Conservation (phyloP, 129 eudicot species). For the Tagetes patula region DNA sequence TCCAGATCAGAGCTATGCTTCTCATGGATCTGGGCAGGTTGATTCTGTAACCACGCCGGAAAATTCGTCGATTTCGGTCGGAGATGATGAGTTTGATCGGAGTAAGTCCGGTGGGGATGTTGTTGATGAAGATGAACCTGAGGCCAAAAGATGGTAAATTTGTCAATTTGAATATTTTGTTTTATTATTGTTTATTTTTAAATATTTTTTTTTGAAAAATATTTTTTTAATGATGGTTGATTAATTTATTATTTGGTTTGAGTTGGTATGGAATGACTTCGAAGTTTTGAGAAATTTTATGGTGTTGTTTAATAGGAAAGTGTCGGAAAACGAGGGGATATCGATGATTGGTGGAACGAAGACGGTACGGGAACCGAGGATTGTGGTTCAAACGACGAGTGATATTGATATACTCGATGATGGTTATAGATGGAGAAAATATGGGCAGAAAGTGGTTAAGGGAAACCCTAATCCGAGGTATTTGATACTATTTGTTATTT, state of each 20-base stretch:
- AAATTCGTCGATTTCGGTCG: conserved; percentile 62
- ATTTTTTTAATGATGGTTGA: too few species aligned
- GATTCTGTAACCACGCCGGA: conserved; percentile 79
- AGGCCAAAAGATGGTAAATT: conserved; percentile 70
- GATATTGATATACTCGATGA: conserved; percentile 93
- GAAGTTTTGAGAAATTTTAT: neutral
- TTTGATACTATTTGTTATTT: neutral
- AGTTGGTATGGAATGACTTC: neutral
- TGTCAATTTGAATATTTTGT: too few species aligned
- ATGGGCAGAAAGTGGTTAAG: conserved; percentile 95
- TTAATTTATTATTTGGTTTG: neutral
- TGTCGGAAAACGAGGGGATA: conserved; percentile 52
- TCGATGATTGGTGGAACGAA: conserved; percentile 62
- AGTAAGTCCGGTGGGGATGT: conserved; percentile 61
- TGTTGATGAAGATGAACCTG: conserved; percentile 62
- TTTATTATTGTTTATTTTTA: too few species aligned
- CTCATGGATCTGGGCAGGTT: conserved; percentile 51
- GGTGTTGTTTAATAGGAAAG: conserved; percentile 43
- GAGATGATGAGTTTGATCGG: conserved; percentile 67
- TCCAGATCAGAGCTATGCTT: conserved; percentile 44
- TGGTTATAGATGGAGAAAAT: conserved; percentile 93
- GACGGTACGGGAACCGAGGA: conserved; percentile 89
- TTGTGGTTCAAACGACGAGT: conserved; percentile 92
- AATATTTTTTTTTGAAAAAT: too few species aligned
- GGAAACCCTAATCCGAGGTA: conserved; percentile 99